Conservation (phyloP, 1,284 basidiomycete genomes). For the Papiliotrema fonsecae region DNA sequence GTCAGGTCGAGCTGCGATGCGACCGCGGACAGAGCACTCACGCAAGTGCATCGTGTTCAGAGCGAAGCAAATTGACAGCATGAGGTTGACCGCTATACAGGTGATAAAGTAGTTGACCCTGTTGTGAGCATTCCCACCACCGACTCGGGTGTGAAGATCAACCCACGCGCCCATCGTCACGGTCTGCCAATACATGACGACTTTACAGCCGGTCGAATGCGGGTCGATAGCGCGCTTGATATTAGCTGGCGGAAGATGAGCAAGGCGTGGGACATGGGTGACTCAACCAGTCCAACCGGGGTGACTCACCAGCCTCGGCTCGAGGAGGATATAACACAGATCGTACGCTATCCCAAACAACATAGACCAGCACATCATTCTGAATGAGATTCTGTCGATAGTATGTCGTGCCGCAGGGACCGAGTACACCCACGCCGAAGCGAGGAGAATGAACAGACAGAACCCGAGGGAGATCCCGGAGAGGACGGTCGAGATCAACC, state of each 20-base stretch:
- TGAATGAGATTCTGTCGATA: slow-evolving; percentile 33
- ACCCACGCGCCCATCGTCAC: slow-evolving; percentile 27
- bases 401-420: slow-evolving; percentile 11
- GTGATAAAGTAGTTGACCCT: slow-evolving; percentile 37
- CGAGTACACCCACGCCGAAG: neutral
- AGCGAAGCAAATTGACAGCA: slow-evolving; percentile 30
- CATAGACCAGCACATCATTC: slow-evolving; percentile 28
- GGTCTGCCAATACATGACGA: slow-evolving; percentile 30
- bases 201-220: slow-evolving; percentile 12
- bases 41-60: slow-evolving; percentile 27
- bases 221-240: neutral
- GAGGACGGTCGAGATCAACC: neutral
- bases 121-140: slow-evolving; percentile 2
- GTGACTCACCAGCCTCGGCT: slow-evolving; percentile 11
- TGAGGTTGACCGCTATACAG: slow-evolving; percentile 35
- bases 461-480: neutral
- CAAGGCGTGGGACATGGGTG: neutral
- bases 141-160: neutral
- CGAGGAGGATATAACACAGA: slow-evolving; percentile 21
- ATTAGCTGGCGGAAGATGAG: too few relatives aligned
- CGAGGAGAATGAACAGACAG: neutral
- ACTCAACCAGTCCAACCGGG: neutral
- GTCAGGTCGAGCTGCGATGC: neutral
- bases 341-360: slow-evolving; percentile 30
- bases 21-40: slow-evolving; percentile 6